Evolutionary conservation across 805 yeast species (phyloP), one percentile per base, ranked within the genome.

Genomic region (Wickerhamiella nectarea): DNA sequence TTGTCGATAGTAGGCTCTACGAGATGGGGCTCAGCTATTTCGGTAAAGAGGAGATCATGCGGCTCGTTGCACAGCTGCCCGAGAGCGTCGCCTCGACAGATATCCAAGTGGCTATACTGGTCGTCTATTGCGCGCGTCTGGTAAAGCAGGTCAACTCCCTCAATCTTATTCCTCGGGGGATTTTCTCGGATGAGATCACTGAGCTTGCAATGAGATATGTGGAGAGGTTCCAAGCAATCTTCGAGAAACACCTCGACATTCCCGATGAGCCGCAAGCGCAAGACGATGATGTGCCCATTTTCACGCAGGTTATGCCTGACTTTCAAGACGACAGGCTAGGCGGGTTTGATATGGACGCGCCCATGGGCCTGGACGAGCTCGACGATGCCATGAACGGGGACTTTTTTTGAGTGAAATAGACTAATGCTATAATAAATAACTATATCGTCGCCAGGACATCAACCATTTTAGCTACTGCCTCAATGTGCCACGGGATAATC

Each of bases 401-500:
- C 12, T 31, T 36, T 26, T 52, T 52, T 52, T 49, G n/a, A n/a
- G n/a, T n/a, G n/a, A n/a, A n/a, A n/a, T n/a, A n/a, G n/a, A n/a
- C n/a, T n/a, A 21, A 21, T 21, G 5, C 24, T 8, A 8, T 8
- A 6, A 6, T 21, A 21, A 21, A 21, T 21, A 25, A 11, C 7
- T 25, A 28, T n/a, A 28, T 4, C 15, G 31, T 28, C 15, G 31
- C 14, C 15, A 28, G n/a, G 7, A 28, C 31, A 21, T 47, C 36
- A 19, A 45, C 43, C 52, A 56, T 51, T 46, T 62, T 62, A 14
- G 50, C 55, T 0, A 56, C 61, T 3, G 65, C 67, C 34, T 50
- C 55, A 4, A 64, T 54, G 46, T 66, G 69, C 68, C 68, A 64
- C 2, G 69, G 69, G 19, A 58, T 36, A 3, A 63, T 49, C 0